Evolutionary conservation across 192 early-diverging fungal genomes (phyloP).

Genomic region (Dimargaris verticillata): DNA sequence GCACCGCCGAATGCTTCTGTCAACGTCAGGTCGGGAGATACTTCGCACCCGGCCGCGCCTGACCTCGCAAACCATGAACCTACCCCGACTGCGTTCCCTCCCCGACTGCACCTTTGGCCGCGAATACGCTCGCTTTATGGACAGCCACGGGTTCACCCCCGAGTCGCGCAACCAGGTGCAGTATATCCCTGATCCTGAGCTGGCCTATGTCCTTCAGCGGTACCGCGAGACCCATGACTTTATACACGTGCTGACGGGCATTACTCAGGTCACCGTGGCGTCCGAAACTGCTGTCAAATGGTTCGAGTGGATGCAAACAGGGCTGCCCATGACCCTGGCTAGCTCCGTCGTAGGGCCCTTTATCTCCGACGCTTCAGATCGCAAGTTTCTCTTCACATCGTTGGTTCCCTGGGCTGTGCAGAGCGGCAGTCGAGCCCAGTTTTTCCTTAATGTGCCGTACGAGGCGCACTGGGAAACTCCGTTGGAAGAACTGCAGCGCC

Average conservation of each 20-base stretch:
- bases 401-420: conserved; percentile 92
- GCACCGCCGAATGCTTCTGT: conserved; percentile 61
- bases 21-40: conserved; percentile 62
- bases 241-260: conserved; percentile 74
- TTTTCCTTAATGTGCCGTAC: conserved; percentile 77
- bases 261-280: conserved; percentile 59
- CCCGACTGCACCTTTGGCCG: conserved; percentile 67
- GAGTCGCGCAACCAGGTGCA: conserved; percentile 67
- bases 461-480: conserved; percentile 61
- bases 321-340: conserved; percentile 75
- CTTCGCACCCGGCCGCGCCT: conserved; percentile 67
- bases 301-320: conserved; percentile 85
- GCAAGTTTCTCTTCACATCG: conserved; percentile 37
- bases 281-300: conserved; percentile 89
- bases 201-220: conserved; percentile 85
- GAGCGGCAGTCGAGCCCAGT: conserved; percentile 51
- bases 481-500: conserved; percentile 38
- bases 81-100: conserved; percentile 37
- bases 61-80: conserved; percentile 45
- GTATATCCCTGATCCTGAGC: conserved; percentile 75
- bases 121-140: conserved; percentile 69
- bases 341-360: conserved; percentile 70
- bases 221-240: conserved; percentile 93
- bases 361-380: conserved; percentile 38
- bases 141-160: conserved; percentile 59